Evolutionary conservation across 495 filamentous ascomycete genomes (phyloP).

Genomic region (Penicillium argentinense): DNA sequence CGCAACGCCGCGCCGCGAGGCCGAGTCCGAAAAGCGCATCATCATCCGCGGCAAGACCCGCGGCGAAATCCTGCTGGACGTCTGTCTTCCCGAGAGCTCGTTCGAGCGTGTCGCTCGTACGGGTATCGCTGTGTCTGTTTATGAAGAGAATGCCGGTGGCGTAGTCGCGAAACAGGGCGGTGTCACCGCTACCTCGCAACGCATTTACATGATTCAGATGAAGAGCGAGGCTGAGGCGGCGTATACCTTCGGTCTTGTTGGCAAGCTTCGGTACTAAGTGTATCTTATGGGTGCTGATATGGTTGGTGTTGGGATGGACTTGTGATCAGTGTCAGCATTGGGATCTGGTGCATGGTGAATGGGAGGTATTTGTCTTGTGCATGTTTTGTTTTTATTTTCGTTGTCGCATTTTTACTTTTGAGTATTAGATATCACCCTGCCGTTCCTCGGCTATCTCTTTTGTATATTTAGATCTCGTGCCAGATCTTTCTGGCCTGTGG

Average conservation of each 20-base stretch:
- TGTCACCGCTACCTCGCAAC: conserved; percentile 63
- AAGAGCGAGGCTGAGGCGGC: conserved; percentile 61
- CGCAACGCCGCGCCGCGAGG: conserved; percentile 34
- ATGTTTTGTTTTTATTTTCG: neutral
- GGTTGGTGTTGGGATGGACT: neutral
- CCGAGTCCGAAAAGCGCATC: conserved; percentile 73
- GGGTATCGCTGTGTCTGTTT: conserved; percentile 84
- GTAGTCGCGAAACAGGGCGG: conserved; percentile 67
- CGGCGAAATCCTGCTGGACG: conserved; percentile 72
- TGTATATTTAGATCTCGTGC: conserved; percentile 13
- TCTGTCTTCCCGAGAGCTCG: conserved; percentile 75
- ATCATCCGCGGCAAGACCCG: conserved; percentile 69
- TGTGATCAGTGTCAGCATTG: conserved; percentile 6
- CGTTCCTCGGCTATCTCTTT: conserved; percentile 8
- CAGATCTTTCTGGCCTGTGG: neutral
- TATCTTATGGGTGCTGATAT: neutral
- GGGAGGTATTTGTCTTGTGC: conserved; percentile 2
- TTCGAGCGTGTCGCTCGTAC: conserved; percentile 81
- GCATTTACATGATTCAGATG: conserved; percentile 84
- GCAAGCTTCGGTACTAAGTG: conserved; percentile 55
- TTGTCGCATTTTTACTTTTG: conserved; percentile 2
- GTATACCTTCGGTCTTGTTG: conserved; percentile 61
- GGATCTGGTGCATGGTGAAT: conserved; percentile 11
- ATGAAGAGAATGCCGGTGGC: conserved; percentile 77
- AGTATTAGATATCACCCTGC: conserved; percentile 4